Evolutionary conservation across 176 grass and related monocot species (phyloP).

Genomic region (Oryza longistaminata): DNA sequence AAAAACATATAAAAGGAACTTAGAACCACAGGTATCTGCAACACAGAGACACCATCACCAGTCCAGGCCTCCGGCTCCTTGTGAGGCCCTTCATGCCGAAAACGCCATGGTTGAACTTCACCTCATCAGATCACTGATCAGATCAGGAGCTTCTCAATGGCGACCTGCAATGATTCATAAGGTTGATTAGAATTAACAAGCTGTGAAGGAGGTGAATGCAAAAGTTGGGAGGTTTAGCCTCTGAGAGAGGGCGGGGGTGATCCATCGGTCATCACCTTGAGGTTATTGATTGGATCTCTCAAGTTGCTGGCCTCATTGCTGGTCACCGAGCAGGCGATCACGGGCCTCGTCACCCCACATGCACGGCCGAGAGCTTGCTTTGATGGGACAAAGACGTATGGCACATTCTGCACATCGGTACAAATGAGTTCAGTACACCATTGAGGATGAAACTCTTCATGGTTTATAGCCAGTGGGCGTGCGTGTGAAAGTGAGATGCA

Average conservation of each 20-base stretch:
- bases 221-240: neutral
- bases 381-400: constrained; percentile 88
- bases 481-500: too few relatives aligned
- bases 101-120: neutral
- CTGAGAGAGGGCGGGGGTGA: too few relatives aligned
- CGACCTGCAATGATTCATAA: constrained; percentile 40
- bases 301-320: constrained; percentile 76
- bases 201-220: neutral
- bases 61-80: constrained; percentile 77
- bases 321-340: constrained; percentile 86
- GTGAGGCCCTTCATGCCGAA: constrained; percentile 80
- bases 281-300: constrained; percentile 61
- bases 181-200: neutral
- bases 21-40: neutral
- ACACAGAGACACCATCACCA: constrained; percentile 54
- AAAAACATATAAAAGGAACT: neutral
- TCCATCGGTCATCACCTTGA: constrained; percentile 52
- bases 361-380: constrained; percentile 81
- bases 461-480: too few relatives aligned
- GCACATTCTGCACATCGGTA: constrained; percentile 55
- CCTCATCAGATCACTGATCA: constrained; percentile 68
- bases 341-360: constrained; percentile 81
- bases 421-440: neutral
- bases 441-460: neutral
- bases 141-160: constrained; percentile 84